Percentiles rank a stretch among this genome's conserved stretches.
Evolutionary conservation across 805 yeast genomes (phyloP).

Genomic region (Wickerhamiella slavikovae): DNA sequence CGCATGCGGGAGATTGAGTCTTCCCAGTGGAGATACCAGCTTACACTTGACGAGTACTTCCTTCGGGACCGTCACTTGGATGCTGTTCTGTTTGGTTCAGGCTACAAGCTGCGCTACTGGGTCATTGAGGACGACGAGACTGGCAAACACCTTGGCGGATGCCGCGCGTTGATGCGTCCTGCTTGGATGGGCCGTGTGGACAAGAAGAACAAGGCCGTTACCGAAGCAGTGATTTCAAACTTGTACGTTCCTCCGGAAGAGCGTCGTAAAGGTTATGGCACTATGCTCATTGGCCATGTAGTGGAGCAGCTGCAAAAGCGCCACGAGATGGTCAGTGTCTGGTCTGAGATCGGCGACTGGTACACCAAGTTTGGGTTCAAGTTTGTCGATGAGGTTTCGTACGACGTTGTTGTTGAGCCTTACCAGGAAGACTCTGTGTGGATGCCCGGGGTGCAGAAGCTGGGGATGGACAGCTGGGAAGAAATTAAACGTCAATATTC

Average conservation of each 20-base stretch:
- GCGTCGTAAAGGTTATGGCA: conserved; percentile 39
- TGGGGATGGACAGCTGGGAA: too few species aligned
- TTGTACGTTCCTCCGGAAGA: conserved; percentile 30
- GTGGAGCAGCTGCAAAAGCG: conserved; percentile 7
- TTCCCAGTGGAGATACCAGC: conserved; percentile 1
- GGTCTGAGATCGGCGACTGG: conserved; percentile 55
- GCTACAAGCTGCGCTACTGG: conserved; percentile 3
- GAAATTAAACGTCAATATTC: too few species aligned
- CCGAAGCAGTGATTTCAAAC: conserved; percentile 27
- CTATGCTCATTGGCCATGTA: conserved; percentile 21
- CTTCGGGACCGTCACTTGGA: conserved; percentile 2
- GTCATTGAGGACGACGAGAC: conserved; percentile 1
- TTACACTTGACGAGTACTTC: conserved; percentile 1
- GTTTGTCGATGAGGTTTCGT: conserved; percentile 3
- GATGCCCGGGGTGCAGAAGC: too few species aligned
- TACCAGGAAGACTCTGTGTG: too few species aligned
- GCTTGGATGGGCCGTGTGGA: conserved; percentile 12
- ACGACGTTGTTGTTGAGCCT: too few species aligned
- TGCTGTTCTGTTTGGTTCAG: background rate
- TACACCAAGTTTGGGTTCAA: conserved; percentile 38
- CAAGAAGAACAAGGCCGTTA: conserved; percentile 6
- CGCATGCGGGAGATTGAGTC: conserved; percentile 1
- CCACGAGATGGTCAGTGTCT: conserved; percentile 25
- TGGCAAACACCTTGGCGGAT: conserved; percentile 20
- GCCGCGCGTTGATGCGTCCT: conserved; percentile 25